Base-by-base conservation (phyloP, 2,329 filamentous ascomycete genomes). In the Sclerotinia glacialis region DNA sequence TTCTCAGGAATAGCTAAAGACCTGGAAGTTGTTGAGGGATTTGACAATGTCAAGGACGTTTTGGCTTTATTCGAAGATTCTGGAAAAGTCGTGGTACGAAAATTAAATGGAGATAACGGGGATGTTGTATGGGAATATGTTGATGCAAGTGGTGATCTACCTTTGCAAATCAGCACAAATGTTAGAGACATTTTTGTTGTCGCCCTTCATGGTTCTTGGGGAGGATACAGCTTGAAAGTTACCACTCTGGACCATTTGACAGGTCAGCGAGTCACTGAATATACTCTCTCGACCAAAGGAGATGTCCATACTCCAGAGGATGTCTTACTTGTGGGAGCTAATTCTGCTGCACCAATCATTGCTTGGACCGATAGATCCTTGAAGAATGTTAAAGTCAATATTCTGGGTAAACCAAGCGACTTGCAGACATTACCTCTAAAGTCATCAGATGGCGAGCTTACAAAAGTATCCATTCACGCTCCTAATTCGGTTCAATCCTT, bases 81-180 rank as follows among this genome's bases (percentile, higher is more conserved):
- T 59, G 81, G 81, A 66, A 80, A 79, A 44, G 83, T 83, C 8
- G 81, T 86, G 9, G 82, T 96, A 66, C 86, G 89, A 75, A 86
- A 91, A 68, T 79, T 98, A 70, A 86, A 91, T 73, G 91, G 90
- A 0, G 81, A 83, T 42, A 86, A 88, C 53, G 94, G 95, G 34
- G 82, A 83, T 49, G 83, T 90, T 1, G 86, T 90, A 53, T 98
- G 95, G 94, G 89, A 92, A 75, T 88, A 87, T 75, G 85, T 83
- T 71, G 89, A 92, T 73, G 80, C 79, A 65, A 89, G 83, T 76
- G 86, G 86, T 69, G 90, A 93, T 74, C 75, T 86, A 40, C 90
- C 92, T 4, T 86, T 94, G 69, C 91, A 95, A 78, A 71, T 89
- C 83, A 81, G 92, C 83, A 80, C 88, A 80, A 80, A 93, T 82